Evolutionary conservation across 371 early-diverging fungal species (phyloP).

Genomic region (Mucor piriformis): DNA sequence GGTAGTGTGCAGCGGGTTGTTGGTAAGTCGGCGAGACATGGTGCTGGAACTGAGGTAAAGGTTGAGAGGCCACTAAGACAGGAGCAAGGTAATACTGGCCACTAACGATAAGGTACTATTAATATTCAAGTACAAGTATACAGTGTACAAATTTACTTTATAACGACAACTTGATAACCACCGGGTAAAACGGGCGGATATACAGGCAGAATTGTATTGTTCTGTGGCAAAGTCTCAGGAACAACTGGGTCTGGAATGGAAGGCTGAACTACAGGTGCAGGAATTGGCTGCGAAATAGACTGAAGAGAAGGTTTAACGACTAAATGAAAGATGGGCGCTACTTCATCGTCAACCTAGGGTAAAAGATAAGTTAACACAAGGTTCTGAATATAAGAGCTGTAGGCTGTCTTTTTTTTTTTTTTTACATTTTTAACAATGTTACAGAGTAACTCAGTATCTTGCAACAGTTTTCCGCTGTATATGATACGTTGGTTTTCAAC

Average conservation of each 20-base stretch:
- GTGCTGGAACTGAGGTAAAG: neutral
- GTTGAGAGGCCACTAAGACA: slow-evolving; percentile 32
- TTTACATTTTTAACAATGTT: slow-evolving; percentile 39
- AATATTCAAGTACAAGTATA: neutral
- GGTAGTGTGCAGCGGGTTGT: slow-evolving; percentile 2
- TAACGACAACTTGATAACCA: slow-evolving; percentile 44
- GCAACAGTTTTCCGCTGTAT: slow-evolving; percentile 40
- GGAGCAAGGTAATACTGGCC: slow-evolving; percentile 49
- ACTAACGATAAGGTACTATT: slow-evolving; percentile 32
- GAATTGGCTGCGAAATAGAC: neutral
- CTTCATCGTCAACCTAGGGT: slow-evolving; percentile 12
- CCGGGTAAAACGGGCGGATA: slow-evolving; percentile 37
- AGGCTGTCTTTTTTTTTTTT: neutral
- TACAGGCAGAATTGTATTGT: neutral
- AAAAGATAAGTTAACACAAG: neutral
- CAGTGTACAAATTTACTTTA: slow-evolving; percentile 33
- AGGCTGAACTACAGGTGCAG: neutral
- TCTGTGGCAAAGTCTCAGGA: neutral
- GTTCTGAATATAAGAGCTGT: neutral
- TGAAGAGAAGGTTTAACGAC: slow-evolving; percentile 46
- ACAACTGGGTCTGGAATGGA: neutral
- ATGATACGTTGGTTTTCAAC: slow-evolving; percentile 46
- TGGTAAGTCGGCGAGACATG: neutral
- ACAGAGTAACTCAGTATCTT: slow-evolving; percentile 29
- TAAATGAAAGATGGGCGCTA: slow-evolving; percentile 43